These are phyloP conservation scores for Saccharomycopsis amapae DNA, from an alignment of 805 yeast genomes.

Conservation along the genomic window DNA sequence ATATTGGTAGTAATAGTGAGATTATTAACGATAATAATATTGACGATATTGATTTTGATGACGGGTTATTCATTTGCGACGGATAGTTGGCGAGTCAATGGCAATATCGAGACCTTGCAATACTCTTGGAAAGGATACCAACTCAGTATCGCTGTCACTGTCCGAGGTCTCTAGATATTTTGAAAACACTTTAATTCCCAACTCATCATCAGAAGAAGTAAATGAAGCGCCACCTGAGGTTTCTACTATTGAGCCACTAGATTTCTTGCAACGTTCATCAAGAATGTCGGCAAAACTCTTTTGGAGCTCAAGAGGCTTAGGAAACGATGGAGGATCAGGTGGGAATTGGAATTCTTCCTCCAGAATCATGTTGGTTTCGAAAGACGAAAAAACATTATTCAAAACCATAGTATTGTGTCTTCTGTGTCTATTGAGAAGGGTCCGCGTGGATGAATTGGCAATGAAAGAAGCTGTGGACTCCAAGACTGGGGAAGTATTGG, in stretches of 20 bases:
- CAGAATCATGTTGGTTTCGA: slow-evolving; percentile 4
- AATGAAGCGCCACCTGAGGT: not conserved
- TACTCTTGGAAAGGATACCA: too few species aligned
- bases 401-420: slow-evolving; percentile 15
- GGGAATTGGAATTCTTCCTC: not conserved
- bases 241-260: not conserved
- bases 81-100: too few species aligned
- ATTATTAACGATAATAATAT: too few species aligned
- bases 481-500: not conserved
- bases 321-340: not conserved
- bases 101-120: too few species aligned
- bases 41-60: too few species aligned
- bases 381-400: slow-evolving; percentile 12
- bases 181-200: slow-evolving; percentile 5
- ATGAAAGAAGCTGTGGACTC: not conserved
- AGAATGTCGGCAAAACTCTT: slow-evolving; percentile 9
- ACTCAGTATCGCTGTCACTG: slow-evolving; percentile 10
- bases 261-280: not conserved
- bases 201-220: slow-evolving; percentile 9
- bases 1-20: too few species aligned
- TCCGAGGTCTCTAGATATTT: slow-evolving; percentile 13
- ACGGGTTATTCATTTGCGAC: too few species aligned
- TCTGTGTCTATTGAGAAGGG: slow-evolving; percentile 1
- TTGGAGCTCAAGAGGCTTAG: slow-evolving; percentile 11
- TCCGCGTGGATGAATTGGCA: not conserved